These are phyloP conservation scores for Gynostemma pentaphyllum DNA, from an alignment of 306 rosid species.

Conservation along the genomic window DNA sequence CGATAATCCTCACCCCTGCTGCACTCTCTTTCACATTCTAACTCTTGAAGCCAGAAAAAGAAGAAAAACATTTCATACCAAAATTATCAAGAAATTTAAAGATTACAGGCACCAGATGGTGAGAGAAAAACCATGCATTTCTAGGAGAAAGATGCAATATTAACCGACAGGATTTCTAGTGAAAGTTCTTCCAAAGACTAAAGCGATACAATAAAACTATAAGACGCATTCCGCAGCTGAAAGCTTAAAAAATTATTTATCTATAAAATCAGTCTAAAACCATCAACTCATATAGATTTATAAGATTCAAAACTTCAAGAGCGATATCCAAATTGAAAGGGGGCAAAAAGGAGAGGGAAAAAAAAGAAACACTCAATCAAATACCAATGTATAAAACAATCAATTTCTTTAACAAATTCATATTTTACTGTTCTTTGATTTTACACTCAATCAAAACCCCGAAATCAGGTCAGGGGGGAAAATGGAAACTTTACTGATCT, in stretches of 20 bases:
- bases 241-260: not conserved
- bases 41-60: slow-evolving; percentile 32
- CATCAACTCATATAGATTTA: not conserved
- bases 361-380: not conserved
- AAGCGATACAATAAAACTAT: not conserved
- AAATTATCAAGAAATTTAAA: not conserved
- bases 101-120: not conserved
- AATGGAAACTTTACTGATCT: too few relatives aligned
- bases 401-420: not conserved
- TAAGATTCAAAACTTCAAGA: not conserved
- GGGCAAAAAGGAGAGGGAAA: too few relatives aligned
- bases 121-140: not conserved
- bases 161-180: too few relatives aligned
- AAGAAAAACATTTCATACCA: not conserved
- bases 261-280: not conserved
- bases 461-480: too few relatives aligned
- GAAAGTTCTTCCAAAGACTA: not conserved
- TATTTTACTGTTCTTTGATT: not conserved
- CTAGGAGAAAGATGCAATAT: not conserved
- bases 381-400: not conserved
- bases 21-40: slow-evolving; percentile 91
- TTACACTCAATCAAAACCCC: too few relatives aligned
- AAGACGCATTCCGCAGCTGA: not conserved
- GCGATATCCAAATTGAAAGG: too few relatives aligned
- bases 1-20: slow-evolving; percentile 98